Evolutionary conservation across 192 early-diverging fungal species (phyloP).

Genomic region (Coemansia sp.): DNA sequence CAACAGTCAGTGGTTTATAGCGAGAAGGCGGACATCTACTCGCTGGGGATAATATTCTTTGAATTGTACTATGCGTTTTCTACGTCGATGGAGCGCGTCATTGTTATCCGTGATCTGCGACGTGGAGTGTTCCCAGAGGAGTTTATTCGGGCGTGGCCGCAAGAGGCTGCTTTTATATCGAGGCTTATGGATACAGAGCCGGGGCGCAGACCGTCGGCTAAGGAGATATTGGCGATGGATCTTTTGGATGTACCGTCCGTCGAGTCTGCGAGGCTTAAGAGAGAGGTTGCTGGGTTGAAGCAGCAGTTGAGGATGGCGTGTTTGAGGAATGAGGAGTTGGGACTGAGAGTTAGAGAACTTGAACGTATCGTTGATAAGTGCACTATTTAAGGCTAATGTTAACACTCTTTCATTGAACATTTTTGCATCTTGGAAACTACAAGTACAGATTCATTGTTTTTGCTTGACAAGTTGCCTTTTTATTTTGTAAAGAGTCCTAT

Average conservation of each 20-base stretch:
- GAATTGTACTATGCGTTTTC: slow-evolving; percentile 89
- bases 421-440: too few relatives aligned
- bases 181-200: slow-evolving; percentile 84
- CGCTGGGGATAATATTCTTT: slow-evolving; percentile 94
- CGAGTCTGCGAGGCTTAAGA: slow-evolving; percentile 50
- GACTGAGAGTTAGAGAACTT: slow-evolving; percentile 42
- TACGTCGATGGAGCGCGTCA: slow-evolving; percentile 89
- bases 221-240: slow-evolving; percentile 73
- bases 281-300: slow-evolving; percentile 43
- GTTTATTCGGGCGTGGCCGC: slow-evolving; percentile 57
- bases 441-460: not conserved
- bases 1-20: slow-evolving; percentile 60
- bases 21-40: slow-evolving; percentile 92
- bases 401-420: not conserved
- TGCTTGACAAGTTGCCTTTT: not conserved
- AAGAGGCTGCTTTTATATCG: slow-evolving; percentile 77
- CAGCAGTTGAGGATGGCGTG: slow-evolving; percentile 44
- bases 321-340: slow-evolving; percentile 53
- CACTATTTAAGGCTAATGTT: not conserved
- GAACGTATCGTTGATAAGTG: slow-evolving; percentile 50
- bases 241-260: slow-evolving; percentile 60
- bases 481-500: too few relatives aligned
- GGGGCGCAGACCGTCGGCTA: slow-evolving; percentile 65
- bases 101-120: slow-evolving; percentile 71
- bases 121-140: slow-evolving; percentile 75